Evolutionary conservation across 208 protist genomes (phyloP).

Genomic region (Trypanosoma congolense): DNA sequence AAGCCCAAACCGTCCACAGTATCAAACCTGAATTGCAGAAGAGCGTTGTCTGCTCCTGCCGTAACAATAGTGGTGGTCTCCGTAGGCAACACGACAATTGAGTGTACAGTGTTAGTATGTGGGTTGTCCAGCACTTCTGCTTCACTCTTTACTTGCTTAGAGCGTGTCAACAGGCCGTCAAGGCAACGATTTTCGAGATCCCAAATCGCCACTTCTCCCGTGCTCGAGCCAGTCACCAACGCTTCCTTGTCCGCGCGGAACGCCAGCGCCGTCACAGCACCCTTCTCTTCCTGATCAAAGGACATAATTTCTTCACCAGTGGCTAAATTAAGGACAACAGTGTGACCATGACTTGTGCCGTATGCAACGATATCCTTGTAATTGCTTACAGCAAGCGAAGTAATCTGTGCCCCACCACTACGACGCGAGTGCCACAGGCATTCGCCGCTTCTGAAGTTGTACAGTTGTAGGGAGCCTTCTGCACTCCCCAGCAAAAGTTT

Average conservation of each 20-base stretch:
- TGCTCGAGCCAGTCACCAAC: constrained; percentile 65
- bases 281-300: constrained; percentile 55
- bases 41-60: constrained; percentile 83
- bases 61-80: constrained; percentile 55
- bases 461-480: constrained; percentile 76
- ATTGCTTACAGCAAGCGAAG: constrained; percentile 48
- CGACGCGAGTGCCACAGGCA: constrained; percentile 54
- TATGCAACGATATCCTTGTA: constrained; percentile 87
- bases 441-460: constrained; percentile 81
- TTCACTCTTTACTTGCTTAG: constrained; percentile 65
- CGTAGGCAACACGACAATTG: constrained; percentile 54
- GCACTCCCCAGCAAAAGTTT: constrained; percentile 80
- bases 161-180: constrained; percentile 78
- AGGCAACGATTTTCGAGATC: constrained; percentile 75
- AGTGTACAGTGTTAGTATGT: constrained; percentile 73
- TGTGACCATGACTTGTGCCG: constrained; percentile 64
- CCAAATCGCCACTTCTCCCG: constrained; percentile 82
- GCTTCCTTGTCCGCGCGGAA: constrained; percentile 82
- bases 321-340: constrained; percentile 64
- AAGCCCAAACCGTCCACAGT: constrained; percentile 77
- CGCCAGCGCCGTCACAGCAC: constrained; percentile 69
- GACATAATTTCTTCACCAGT: constrained; percentile 60
- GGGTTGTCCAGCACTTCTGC: constrained; percentile 60
- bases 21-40: constrained; percentile 89
- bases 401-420: constrained; percentile 30